These are phyloP conservation scores for Posidonia oceanica DNA, from an alignment of 116 monocot genomes.

Conservation along the genomic window DNA sequence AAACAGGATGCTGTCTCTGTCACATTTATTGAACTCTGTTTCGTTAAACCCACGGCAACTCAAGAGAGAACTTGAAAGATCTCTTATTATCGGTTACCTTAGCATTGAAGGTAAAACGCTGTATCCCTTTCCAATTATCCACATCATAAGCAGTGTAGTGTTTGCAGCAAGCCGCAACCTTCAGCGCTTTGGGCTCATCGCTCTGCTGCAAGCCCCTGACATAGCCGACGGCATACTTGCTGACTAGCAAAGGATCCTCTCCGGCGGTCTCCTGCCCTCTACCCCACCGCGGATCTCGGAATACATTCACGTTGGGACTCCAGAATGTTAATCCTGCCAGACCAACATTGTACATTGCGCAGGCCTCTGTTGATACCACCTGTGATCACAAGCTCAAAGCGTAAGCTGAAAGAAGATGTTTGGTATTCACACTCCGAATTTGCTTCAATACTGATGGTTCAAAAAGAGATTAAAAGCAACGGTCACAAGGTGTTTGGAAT, in stretches of 20 bases:
- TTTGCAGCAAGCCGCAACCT: conserved; percentile 95
- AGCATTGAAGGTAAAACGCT: conserved; percentile 86
- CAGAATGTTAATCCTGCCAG: conserved; percentile 83
- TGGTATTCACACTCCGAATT: too few relatives aligned
- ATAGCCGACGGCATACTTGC: conserved; percentile 69
- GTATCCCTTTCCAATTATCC: conserved; percentile 87
- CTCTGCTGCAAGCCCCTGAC: conserved; percentile 68
- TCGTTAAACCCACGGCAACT: too few relatives aligned
- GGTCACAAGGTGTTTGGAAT: too few relatives aligned
- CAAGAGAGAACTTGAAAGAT: too few relatives aligned
- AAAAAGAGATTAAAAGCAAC: too few relatives aligned
- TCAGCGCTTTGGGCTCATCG: conserved; percentile 39
- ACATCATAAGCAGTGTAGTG: conserved; percentile 96
- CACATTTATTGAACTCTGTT: too few relatives aligned
- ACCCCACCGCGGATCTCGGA: conserved; percentile 90
- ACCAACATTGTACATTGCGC: conserved; percentile 94
- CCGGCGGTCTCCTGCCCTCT: conserved; percentile 96
- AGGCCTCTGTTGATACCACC: conserved; percentile 88
- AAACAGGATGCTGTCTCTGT: too few relatives aligned
- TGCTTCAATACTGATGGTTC: too few relatives aligned
- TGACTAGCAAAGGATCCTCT: conserved; percentile 67
- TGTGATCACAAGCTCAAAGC: too few relatives aligned
- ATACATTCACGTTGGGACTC: conserved; percentile 93
- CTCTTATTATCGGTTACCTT: not conserved
- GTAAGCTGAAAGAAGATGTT: too few relatives aligned